phyloP scores from a whole-genome alignment of 306 rosid species.

The Trichosanthes truncata region DNA sequence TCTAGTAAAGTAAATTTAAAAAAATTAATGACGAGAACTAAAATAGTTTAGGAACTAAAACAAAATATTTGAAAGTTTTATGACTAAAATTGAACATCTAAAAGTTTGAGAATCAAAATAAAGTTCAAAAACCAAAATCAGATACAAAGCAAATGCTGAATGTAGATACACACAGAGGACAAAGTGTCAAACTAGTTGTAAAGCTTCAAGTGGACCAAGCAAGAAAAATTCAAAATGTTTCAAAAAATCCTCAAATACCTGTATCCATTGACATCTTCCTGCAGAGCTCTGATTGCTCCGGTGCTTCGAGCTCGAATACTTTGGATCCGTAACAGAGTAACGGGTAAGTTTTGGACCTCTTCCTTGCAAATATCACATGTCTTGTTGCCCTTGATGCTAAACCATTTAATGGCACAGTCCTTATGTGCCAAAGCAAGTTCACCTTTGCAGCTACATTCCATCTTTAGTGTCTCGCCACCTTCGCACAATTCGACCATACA shows the following conservation, averaged over 20 bases:
- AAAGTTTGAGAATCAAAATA: background rate
- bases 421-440: conserved; percentile 95
- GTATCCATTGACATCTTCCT: conserved; percentile 45
- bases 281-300: conserved; percentile 39
- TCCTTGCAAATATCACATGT: conserved; percentile 93
- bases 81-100: background rate
- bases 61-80: background rate
- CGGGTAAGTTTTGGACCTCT: conserved; percentile 76
- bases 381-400: conserved; percentile 90
- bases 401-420: conserved; percentile 95
- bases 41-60: background rate
- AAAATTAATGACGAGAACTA: background rate
- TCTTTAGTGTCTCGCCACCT: conserved; percentile 92
- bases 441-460: conserved; percentile 98
- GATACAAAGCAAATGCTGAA: background rate
- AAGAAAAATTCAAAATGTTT: background rate
- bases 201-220: background rate
- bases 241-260: conserved; percentile 40
- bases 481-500: conserved; percentile 84
- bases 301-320: conserved; percentile 37
- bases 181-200: background rate
- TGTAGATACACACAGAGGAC: background rate
- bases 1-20: background rate
- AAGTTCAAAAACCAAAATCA: background rate
- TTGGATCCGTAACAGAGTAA: conserved; percentile 79